phyloP scores from a whole-genome alignment of 495 filamentous ascomycete genomes.

The Cercophora sp. region DNA sequence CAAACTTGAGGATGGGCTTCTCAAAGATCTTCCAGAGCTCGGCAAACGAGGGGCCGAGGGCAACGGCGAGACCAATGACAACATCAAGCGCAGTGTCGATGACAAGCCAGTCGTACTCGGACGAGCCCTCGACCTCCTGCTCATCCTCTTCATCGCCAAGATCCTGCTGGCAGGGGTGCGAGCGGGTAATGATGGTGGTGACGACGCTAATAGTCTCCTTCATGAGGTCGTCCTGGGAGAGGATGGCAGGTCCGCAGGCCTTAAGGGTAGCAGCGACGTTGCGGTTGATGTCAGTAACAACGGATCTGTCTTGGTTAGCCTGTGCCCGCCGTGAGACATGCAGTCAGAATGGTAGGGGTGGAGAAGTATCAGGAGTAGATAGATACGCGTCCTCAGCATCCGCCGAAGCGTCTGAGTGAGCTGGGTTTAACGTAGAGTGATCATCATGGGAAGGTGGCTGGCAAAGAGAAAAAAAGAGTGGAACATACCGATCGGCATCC shows the following conservation, averaged over 20 bases:
- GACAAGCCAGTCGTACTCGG: conserved; percentile 96
- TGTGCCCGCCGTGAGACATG: too few species aligned
- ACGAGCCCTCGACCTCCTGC: conserved; percentile 64
- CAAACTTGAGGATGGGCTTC: conserved; percentile 83
- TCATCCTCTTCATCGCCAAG: conserved; percentile 73
- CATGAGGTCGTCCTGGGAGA: conserved; percentile 64
- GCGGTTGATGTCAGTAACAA: conserved; percentile 92
- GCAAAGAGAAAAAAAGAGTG: conserved; percentile 18
- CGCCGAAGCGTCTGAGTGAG: conserved; percentile 93
- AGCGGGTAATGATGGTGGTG: conserved; percentile 74
- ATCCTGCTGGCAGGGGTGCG: conserved; percentile 90
- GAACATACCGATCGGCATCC: conserved; percentile 84
- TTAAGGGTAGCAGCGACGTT: conserved; percentile 91
- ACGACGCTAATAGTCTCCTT: conserved; percentile 57
- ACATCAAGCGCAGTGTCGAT: conserved; percentile 93
- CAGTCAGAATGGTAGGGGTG: too few species aligned
- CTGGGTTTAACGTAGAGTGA: conserved; percentile 90
- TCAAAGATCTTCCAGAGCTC: conserved; percentile 92
- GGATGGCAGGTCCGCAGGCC: conserved; percentile 81
- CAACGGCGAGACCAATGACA: conserved; percentile 73
- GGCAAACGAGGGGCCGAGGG: conserved; percentile 74
- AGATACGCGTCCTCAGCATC: conserved; percentile 84
- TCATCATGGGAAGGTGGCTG: conserved; percentile 70
- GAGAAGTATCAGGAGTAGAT: conserved; percentile 35
- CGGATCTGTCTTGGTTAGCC: conserved; percentile 58